phyloP scores from a whole-genome alignment of 805 yeast genomes.

The Lipomyces chichibuensis region DNA sequence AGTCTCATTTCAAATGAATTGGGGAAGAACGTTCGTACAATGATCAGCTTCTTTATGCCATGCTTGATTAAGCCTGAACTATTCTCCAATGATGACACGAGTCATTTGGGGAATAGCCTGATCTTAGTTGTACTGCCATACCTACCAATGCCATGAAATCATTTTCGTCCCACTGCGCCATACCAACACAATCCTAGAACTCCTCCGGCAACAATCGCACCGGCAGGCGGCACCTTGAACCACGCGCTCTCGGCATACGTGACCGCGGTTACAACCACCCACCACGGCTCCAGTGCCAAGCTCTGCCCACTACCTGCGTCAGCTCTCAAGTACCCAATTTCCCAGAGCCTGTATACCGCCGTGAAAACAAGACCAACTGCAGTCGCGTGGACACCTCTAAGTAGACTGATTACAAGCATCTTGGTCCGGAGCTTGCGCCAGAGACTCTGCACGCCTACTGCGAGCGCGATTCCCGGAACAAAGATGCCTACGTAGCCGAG shows the following conservation, averaged over 20 bases:
- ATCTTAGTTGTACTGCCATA: too few species aligned
- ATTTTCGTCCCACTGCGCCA: slow-evolving; percentile 6
- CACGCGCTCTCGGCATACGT: slow-evolving; percentile 15
- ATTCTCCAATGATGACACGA: too few species aligned
- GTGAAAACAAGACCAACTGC: slow-evolving; percentile 24
- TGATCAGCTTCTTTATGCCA: too few species aligned
- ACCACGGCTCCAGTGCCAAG: slow-evolving; percentile 25
- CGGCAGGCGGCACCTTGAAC: slow-evolving; percentile 20
- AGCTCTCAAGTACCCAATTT: slow-evolving; percentile 13
- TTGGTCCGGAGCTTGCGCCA: slow-evolving; percentile 18
- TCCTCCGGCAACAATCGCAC: slow-evolving; percentile 19
- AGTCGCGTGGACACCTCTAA: slow-evolving; percentile 25
- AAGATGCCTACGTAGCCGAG: slow-evolving; percentile 22
- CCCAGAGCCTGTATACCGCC: slow-evolving; percentile 26
- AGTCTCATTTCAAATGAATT: too few species aligned
- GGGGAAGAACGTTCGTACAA: too few species aligned
- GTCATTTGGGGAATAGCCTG: too few species aligned
- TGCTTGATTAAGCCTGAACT: too few species aligned
- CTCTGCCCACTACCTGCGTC: slow-evolving; percentile 9
- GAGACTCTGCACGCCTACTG: slow-evolving; percentile 16
- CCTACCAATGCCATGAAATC: too few species aligned
- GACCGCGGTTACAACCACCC: slow-evolving; percentile 26
- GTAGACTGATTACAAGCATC: slow-evolving; percentile 8
- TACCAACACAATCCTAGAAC: slow-evolving; percentile 23
- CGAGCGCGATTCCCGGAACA: slow-evolving; percentile 22